Evolutionary conservation across 2,329 filamentous ascomycete genomes (phyloP).

Genomic region (Aspergillus awamori): DNA sequence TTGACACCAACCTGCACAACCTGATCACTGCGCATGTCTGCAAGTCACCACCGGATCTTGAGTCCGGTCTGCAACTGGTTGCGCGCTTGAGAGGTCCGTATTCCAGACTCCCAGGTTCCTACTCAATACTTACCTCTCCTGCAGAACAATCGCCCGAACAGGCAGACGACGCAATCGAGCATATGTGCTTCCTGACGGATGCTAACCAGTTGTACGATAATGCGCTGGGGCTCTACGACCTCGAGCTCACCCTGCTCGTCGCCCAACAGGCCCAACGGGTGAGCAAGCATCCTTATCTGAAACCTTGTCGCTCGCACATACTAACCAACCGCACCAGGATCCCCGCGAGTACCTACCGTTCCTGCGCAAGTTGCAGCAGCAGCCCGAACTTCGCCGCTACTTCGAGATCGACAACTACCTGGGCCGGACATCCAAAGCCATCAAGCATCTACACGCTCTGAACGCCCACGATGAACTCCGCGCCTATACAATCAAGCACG

Average conservation of each 20-base stretch:
- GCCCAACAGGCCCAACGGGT: slow-evolving; percentile 91
- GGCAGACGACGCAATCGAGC: slow-evolving; percentile 87
- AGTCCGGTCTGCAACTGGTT: slow-evolving; percentile 79
- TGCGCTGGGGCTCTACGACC: slow-evolving; percentile 85
- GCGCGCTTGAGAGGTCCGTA: slow-evolving; percentile 63
- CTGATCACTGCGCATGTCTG: slow-evolving; percentile 93
- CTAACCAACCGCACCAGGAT: slow-evolving; percentile 57
- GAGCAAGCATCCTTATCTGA: slow-evolving; percentile 14
- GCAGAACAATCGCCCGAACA: slow-evolving; percentile 66
- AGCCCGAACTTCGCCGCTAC: slow-evolving; percentile 69
- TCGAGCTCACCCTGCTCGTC: slow-evolving; percentile 85
- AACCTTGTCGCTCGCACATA: neutral
- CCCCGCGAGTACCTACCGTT: slow-evolving; percentile 95
- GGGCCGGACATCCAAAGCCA: slow-evolving; percentile 72
- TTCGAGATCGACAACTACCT: slow-evolving; percentile 91
- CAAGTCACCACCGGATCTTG: slow-evolving; percentile 86
- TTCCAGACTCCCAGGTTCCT: neutral
- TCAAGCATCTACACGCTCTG: slow-evolving; percentile 73
- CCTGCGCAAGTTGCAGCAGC: slow-evolving; percentile 79
- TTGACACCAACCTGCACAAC: slow-evolving; percentile 75
- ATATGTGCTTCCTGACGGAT: slow-evolving; percentile 96
- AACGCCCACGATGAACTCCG: slow-evolving; percentile 76
- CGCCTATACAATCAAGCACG: slow-evolving; percentile 75
- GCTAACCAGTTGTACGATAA: slow-evolving; percentile 90
- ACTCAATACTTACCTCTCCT: slow-evolving; percentile 18